Conservation (phyloP, 495 filamentous ascomycete species). For the Talaromyces ruber region DNA sequence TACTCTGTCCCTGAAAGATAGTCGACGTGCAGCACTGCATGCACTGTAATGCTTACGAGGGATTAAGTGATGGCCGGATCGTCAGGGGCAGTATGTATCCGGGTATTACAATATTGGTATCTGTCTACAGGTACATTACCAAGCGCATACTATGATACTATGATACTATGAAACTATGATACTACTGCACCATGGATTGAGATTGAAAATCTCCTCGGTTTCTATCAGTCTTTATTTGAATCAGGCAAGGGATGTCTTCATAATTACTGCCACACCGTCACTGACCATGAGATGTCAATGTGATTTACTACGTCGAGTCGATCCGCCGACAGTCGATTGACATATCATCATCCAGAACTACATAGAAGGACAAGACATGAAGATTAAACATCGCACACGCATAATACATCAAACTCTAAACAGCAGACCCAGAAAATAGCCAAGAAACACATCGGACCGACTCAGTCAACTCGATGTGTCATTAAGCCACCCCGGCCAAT, state of each 20-base stretch:
- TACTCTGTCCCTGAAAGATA: background rate
- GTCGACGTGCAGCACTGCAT: background rate
- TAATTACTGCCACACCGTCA: background rate
- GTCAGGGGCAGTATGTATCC: background rate
- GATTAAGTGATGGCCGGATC: background rate
- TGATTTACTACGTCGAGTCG: background rate
- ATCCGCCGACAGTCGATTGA: background rate
- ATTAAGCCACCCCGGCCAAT: background rate
- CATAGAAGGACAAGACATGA: background rate
- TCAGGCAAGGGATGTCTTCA: background rate
- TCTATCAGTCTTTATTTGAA: background rate
- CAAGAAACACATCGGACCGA: background rate
- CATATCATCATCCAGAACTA: background rate
- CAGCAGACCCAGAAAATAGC: background rate
- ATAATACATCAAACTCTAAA: background rate
- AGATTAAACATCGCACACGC: background rate
- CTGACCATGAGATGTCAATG: background rate
- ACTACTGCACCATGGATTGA: no score
- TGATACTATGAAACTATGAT: background rate
- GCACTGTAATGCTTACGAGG: background rate
- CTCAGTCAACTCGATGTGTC: slow-evolving; percentile 7
- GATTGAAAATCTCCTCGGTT: background rate
- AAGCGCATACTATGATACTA: background rate
- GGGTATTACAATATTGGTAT: background rate
- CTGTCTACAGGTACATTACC: background rate